phyloP scores from a whole-genome alignment of 2,329 filamentous ascomycete species.

The Calonectria montana region DNA sequence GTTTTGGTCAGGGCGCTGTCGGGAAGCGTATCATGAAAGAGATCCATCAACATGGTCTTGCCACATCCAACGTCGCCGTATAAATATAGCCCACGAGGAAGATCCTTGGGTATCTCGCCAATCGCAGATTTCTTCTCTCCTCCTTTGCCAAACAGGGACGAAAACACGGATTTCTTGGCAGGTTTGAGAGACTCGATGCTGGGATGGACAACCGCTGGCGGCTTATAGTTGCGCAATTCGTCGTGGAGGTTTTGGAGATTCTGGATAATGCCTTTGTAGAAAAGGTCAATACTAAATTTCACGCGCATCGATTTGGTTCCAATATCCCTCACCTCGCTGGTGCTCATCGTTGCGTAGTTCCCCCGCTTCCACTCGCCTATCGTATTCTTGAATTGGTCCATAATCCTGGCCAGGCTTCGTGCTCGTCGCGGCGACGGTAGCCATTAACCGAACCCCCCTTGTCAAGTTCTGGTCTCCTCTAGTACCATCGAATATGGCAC shows the following conservation, averaged over 20 bases:
- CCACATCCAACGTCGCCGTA: constrained; percentile 97
- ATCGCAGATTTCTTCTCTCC: constrained; percentile 52
- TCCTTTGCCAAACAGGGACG: constrained; percentile 70
- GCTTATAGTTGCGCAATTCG: constrained; percentile 78
- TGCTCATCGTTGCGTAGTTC: constrained; percentile 87
- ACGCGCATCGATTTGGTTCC: not conserved
- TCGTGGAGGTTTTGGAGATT: constrained; percentile 90
- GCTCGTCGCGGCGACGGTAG: constrained; percentile 41
- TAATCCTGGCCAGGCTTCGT: constrained; percentile 46
- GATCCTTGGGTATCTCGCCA: constrained; percentile 71
- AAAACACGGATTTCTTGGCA: constrained; percentile 64
- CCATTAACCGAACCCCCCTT: constrained; percentile 39
- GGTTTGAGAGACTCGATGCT: constrained; percentile 76
- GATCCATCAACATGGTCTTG: constrained; percentile 99
- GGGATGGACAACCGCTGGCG: constrained; percentile 81
- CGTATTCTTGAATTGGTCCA: constrained; percentile 90
- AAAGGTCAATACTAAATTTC: constrained; percentile 24
- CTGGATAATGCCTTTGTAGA: constrained; percentile 79
- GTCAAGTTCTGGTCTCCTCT: constrained; percentile 21
- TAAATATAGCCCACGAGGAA: constrained; percentile 92
- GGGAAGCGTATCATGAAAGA: constrained; percentile 95
- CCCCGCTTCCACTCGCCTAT: constrained; percentile 80
- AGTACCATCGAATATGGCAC: constrained; percentile 4
- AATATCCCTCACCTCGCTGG: constrained; percentile 75
- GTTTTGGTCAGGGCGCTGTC: constrained; percentile 83